phyloP scores from a whole-genome alignment of 768 basidiomycete species.

The Mycena rebaudengoi region DNA sequence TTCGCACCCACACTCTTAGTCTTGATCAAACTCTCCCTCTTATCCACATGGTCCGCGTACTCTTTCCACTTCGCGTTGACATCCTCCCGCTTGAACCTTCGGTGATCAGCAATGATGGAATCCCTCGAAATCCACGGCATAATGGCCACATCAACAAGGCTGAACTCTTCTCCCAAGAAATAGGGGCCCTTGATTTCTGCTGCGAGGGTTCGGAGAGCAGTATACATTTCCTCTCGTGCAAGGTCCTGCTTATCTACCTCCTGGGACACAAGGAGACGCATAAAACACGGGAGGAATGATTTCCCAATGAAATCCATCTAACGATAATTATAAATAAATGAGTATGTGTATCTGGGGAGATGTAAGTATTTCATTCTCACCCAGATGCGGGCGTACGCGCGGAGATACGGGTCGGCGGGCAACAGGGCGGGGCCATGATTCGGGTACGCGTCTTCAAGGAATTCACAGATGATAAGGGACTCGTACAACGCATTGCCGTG shows the following conservation, averaged over 20 bases:
- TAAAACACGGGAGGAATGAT: constrained; percentile 58
- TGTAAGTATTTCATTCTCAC: too few relatives aligned
- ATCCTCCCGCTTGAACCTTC: constrained; percentile 46
- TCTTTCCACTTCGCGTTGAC: constrained; percentile 48
- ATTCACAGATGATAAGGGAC: constrained; percentile 69
- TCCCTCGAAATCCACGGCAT: constrained; percentile 60
- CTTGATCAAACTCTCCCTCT: constrained; percentile 48
- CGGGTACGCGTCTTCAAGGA: constrained; percentile 70
- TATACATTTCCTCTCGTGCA: constrained; percentile 47
- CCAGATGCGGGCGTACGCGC: constrained; percentile 65
- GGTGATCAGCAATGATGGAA: constrained; percentile 50
- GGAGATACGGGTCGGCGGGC: constrained; percentile 58
- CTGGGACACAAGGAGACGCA: constrained; percentile 48
- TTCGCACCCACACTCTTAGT: constrained; percentile 46
- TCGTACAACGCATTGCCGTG: constrained; percentile 70
- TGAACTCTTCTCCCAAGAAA: constrained; percentile 58
- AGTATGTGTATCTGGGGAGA: neutral
- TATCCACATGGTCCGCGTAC: constrained; percentile 46
- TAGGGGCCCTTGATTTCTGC: constrained; percentile 52
- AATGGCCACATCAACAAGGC: constrained; percentile 54
- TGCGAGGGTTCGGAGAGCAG: constrained; percentile 44
- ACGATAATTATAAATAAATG: neutral
- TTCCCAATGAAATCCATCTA: constrained; percentile 61
- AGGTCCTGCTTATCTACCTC: constrained; percentile 45
- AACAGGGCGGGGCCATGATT: constrained; percentile 54